Percentiles rank a stretch among this genome's conserved stretches.
Evolutionary conservation across 2,329 filamentous ascomycete genomes (phyloP).

Genomic region (Hawksworthiomyces lignivorus): DNA sequence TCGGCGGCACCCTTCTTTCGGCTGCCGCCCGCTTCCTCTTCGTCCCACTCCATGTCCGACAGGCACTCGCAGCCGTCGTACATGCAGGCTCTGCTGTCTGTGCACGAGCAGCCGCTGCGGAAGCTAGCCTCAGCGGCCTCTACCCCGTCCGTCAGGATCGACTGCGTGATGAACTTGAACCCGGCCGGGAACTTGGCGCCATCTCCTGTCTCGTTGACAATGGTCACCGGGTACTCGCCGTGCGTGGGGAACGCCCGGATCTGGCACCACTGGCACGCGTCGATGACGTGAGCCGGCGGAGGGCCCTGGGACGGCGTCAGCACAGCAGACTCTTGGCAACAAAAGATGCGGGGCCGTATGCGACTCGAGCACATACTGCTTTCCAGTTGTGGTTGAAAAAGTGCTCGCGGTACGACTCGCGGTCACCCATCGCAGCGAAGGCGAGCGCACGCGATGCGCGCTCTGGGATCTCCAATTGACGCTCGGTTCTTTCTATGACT

Average conservation of each 20-base stretch:
- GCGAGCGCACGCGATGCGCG: no score
- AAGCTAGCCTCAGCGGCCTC: slow-evolving; percentile 52
- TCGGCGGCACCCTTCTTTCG: slow-evolving; percentile 38
- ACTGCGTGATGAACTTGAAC: slow-evolving; percentile 62
- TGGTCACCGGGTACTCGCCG: slow-evolving; percentile 43
- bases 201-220: slow-evolving; percentile 56
- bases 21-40: slow-evolving; percentile 46
- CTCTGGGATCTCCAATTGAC: no score
- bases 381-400: slow-evolving; percentile 17
- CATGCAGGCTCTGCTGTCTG: slow-evolving; percentile 55
- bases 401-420: slow-evolving; percentile 8
- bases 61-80: slow-evolving; percentile 62
- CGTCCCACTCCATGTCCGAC: slow-evolving; percentile 45
- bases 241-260: slow-evolving; percentile 47
- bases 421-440: slow-evolving; percentile 9
- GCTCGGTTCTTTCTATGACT: no score
- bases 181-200: slow-evolving; percentile 44
- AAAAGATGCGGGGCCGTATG: no score
- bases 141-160: slow-evolving; percentile 53
- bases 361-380: no score
- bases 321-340: no score
- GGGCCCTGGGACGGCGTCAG: slow-evolving; percentile 12
- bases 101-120: slow-evolving; percentile 62
- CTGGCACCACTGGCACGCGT: slow-evolving; percentile 54
- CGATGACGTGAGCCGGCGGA: slow-evolving; percentile 16